A percentile compares a stretch with the other conserved stretches of the same genome.
phyloP scores from a whole-genome alignment of 768 basidiomycete species.

The Rhodotorula babjevae region DNA sequence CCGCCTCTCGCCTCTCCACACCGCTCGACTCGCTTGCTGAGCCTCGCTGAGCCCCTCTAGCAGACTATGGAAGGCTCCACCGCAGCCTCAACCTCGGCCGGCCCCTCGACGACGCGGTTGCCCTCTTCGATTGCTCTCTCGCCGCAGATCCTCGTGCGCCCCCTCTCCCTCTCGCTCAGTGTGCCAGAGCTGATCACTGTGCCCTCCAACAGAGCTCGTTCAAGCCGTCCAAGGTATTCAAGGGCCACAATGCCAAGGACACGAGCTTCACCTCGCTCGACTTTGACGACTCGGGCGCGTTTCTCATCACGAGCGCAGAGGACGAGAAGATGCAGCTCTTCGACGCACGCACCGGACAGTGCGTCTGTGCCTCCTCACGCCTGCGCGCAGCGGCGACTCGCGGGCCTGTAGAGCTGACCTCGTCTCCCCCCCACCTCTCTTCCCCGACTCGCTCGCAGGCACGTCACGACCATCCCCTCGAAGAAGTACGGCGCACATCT shows the following conservation, averaged over 20 bases:
- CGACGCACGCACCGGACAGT: slow-evolving; percentile 86
- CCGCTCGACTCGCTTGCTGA: no score
- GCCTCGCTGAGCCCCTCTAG: no score
- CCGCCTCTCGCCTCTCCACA: no score
- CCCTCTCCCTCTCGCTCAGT: background rate
- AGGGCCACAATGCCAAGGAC: slow-evolving; percentile 63
- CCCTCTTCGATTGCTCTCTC: background rate
- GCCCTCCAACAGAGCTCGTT: slow-evolving; percentile 46
- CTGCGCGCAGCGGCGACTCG: background rate
- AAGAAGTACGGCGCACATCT: slow-evolving; percentile 97
- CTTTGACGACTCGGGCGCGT: slow-evolving; percentile 87
- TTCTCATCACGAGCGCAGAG: slow-evolving; percentile 76
- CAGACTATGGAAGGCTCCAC: background rate
- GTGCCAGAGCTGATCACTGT: no score
- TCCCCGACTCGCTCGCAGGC: slow-evolving; percentile 48
- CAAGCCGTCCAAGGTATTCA: slow-evolving; percentile 86
- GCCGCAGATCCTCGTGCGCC: slow-evolving; percentile 5
- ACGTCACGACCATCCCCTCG: slow-evolving; percentile 71
- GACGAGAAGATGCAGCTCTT: slow-evolving; percentile 90
- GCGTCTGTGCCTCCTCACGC: slow-evolving; percentile 58
- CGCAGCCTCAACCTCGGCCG: slow-evolving; percentile 4
- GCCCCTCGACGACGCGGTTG: background rate
- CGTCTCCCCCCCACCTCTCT: background rate
- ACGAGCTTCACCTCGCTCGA: slow-evolving; percentile 71
- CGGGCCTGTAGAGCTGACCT: background rate